Base-by-base conservation (phyloP, 1,139 yeast species). In the Spathaspora sp. region DNA sequence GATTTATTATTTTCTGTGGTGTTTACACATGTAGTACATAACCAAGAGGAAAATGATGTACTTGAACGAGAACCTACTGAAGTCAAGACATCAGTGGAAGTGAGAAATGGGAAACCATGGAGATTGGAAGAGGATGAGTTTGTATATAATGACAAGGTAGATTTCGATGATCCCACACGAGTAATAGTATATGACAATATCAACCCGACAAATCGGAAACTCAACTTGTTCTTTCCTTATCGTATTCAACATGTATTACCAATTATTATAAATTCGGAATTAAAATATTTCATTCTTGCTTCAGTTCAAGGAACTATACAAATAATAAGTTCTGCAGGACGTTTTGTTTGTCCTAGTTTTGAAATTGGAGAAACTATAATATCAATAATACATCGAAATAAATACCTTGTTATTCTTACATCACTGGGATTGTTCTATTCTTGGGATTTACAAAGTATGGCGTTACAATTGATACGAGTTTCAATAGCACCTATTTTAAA, bases 231-330 rank as follows among this genome's bases (percentile, higher is more conserved):
- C 48, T 74, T 68, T 47, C 79, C 79, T 1, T 73, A 52, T 53
- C 65, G 67, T 45, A 68, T 75, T 16, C 80, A 74, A 48, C 78
- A 74, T 49, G 69, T 68, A 1, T 47, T 68, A 6, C 76, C 76
- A 4, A 53, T 72, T 7, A 52, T 68, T 6, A 47, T 67, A 10
- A 63, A 67, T 23, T 57, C 56, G 2, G 51, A 47, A 7, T 57
- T 74, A 26, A 56, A 56, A 16, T 76, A 65, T 49, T 74, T 78
- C 72, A 78, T 73, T n/a, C 64, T 91, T 31, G 82, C 86, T 3
- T 81, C 96, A 0, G 89, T 93, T 20, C 78, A 82, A 41, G 89
- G 90, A 1, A 76, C 81, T 4, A 52, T 81, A 2, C 88, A 86
- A 59, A 78, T 96, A 69, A 78, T 95, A 0, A 77, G 84, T 10